Evolutionary conservation across 2,329 filamentous ascomycete species (phyloP).

Genomic region (Cadophora malorum): DNA sequence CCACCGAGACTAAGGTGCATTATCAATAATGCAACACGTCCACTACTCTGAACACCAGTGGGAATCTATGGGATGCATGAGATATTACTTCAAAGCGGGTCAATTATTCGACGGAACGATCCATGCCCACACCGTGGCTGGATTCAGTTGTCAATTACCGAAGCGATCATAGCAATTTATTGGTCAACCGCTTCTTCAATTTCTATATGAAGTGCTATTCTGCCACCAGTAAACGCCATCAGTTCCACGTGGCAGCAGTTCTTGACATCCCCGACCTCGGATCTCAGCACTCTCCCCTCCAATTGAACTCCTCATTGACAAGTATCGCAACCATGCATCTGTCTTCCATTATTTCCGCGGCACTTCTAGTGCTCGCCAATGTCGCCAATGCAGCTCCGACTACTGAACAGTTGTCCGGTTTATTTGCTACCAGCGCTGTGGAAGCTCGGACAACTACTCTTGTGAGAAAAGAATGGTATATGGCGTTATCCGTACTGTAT

Average conservation of each 20-base stretch:
- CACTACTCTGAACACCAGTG: background rate
- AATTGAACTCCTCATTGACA: conserved; percentile 3
- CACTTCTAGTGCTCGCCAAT: conserved; percentile 21
- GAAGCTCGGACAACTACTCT: conserved; percentile 1
- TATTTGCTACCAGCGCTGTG: background rate
- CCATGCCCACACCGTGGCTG: background rate
- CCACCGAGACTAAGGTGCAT: no score
- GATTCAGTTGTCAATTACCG: background rate
- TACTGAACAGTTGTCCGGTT: background rate
- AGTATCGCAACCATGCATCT: background rate
- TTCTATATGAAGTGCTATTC: conserved; percentile 13
- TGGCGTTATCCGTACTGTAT: background rate
- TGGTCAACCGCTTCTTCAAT: background rate
- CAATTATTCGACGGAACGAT: background rate
- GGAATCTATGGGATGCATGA: background rate
- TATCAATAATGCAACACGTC: no score
- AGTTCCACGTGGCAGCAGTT: conserved; percentile 16
- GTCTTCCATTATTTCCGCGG: conserved; percentile 10
- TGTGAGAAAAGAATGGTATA: conserved; percentile 23
- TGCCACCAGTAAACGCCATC: background rate
- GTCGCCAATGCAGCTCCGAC: conserved; percentile 13
- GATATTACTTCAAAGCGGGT: no score
- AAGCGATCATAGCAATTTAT: background rate
- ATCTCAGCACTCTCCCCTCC: background rate
- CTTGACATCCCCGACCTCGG: conserved; percentile 5